Percentiles rank a stretch among this genome's conserved stretches.
phyloP scores from a whole-genome alignment of 176 grass and related monocot species.

The Avena sativa region DNA sequence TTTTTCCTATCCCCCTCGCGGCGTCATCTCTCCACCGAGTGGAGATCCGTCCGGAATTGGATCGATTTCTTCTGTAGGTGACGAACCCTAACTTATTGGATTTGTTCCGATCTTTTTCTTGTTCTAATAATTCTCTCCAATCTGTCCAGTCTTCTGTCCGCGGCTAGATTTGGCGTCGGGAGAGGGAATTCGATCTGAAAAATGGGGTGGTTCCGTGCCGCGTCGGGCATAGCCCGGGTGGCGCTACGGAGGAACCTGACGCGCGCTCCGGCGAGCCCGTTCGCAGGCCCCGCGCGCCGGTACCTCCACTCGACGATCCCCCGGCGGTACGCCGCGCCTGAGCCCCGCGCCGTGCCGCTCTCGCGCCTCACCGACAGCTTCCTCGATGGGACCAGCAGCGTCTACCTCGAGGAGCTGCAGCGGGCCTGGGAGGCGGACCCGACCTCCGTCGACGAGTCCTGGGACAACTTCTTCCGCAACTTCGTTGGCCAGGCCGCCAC shows the following conservation, averaged over 20 bases:
- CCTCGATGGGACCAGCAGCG: conserved; percentile 78
- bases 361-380: conserved; percentile 83
- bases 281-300: conserved; percentile 25
- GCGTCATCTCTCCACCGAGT: conserved; percentile 8
- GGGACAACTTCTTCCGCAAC: conserved; percentile 94
- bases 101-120: not conserved
- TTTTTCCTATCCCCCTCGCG: not conserved
- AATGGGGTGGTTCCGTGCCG: conserved; percentile 84
- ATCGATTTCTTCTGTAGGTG: not conserved
- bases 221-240: conserved; percentile 68
- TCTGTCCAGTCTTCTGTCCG: not conserved
- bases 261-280: conserved; percentile 27
- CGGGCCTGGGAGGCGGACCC: conserved; percentile 80
- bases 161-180: not conserved
- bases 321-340: conserved; percentile 40
- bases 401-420: conserved; percentile 90
- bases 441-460: conserved; percentile 74
- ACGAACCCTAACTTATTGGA: conserved; percentile 22
- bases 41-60: not conserved
- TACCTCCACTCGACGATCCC: conserved; percentile 63
- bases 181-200: conserved; percentile 40
- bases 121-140: not conserved
- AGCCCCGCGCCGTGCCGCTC: conserved; percentile 70
- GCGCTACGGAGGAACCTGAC: conserved; percentile 63
- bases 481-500: conserved; percentile 76